Percentiles rank a stretch among this genome's conserved stretches.
Conservation (phyloP, 805 yeast species). For the Grigorovia yakushimaensis region DNA sequence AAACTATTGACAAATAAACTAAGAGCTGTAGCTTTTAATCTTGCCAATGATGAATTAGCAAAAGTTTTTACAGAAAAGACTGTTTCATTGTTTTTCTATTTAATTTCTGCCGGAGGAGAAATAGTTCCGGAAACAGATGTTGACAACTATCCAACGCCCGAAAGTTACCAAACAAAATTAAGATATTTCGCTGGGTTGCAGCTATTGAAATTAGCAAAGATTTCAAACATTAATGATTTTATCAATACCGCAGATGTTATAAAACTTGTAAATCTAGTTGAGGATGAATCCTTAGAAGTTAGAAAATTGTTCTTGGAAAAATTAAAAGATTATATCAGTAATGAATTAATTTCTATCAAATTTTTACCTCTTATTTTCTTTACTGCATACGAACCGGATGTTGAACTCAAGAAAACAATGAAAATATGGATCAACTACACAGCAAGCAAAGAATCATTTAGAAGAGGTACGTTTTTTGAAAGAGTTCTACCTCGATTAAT, state of each 20-base stretch:
- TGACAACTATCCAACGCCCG: conserved; percentile 51
- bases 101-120: conserved; percentile 73
- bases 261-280: conserved; percentile 47
- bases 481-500: conserved; percentile 56
- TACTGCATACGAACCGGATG: conserved; percentile 66
- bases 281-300: conserved; percentile 54
- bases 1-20: conserved; percentile 53
- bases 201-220: conserved; percentile 54
- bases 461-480: conserved; percentile 47
- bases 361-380: conserved; percentile 62
- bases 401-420: conserved; percentile 38
- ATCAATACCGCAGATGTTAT: conserved; percentile 45
- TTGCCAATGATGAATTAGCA: conserved; percentile 30
- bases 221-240: conserved; percentile 40
- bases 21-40: conserved; percentile 27
- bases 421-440: conserved; percentile 67
- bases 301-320: conserved; percentile 42
- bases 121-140: conserved; percentile 38
- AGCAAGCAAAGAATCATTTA: conserved; percentile 26
- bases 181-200: conserved; percentile 60
- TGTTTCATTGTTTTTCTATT: conserved; percentile 52
- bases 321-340: conserved; percentile 42
- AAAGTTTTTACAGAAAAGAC: conserved; percentile 50
- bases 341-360: conserved; percentile 48
- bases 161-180: conserved; percentile 46